These are phyloP conservation scores for Rhizopogon vulgaris DNA, from an alignment of 768 basidiomycete species.

Conservation along the genomic window DNA sequence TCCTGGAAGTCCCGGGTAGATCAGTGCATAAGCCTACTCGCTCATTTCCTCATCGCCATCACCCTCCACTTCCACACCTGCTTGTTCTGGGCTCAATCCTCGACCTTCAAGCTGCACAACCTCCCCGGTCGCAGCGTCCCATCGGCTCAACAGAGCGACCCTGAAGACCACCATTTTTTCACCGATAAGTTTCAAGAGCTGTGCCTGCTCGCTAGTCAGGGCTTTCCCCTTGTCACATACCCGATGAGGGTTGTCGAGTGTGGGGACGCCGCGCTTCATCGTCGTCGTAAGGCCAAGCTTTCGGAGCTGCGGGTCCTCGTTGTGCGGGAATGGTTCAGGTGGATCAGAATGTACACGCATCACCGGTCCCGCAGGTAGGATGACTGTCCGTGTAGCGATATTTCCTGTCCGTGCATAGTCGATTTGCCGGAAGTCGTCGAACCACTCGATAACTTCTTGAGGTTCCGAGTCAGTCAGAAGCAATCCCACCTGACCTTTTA, in stretches of 20 bases:
- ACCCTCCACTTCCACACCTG: conserved; percentile 21
- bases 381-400: conserved; percentile 64
- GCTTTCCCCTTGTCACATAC: conserved; percentile 79
- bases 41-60: conserved; percentile 44
- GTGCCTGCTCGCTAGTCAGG: conserved; percentile 82
- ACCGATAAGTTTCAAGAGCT: conserved; percentile 87
- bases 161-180: conserved; percentile 84
- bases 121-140: conserved; percentile 64
- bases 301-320: conserved; percentile 94
- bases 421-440: conserved; percentile 79
- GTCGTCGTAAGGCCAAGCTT: conserved; percentile 84
- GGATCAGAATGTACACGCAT: conserved; percentile 76
- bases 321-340: conserved; percentile 89
- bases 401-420: conserved; percentile 93
- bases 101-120: conserved; percentile 53
- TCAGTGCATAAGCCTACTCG: conserved; percentile 29
- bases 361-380: conserved; percentile 79
- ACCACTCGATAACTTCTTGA: conserved; percentile 93
- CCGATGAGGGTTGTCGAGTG: conserved; percentile 69
- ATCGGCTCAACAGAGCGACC: conserved; percentile 63
- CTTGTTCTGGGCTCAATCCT: conserved; percentile 30
- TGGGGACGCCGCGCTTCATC: conserved; percentile 85
- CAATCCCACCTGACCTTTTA: conserved; percentile 92
- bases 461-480: conserved; percentile 88
- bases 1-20: too few relatives aligned